Percentiles rank a stretch among this genome's conserved stretches.
phyloP scores from a whole-genome alignment of 2,329 filamentous ascomycete genomes.

The Colletotrichum musicola region DNA sequence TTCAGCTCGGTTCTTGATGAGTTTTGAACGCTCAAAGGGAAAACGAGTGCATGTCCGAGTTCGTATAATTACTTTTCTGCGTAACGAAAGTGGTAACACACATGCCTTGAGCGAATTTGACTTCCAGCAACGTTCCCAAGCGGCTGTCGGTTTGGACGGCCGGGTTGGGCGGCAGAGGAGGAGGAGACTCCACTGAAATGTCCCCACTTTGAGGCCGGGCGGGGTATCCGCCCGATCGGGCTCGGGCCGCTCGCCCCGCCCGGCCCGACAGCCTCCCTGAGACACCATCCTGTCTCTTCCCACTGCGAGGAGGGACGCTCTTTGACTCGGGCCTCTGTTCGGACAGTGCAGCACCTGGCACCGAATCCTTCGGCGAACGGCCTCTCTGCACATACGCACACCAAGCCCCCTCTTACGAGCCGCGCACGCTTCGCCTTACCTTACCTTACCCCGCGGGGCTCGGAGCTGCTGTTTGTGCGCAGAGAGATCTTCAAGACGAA shows the following conservation, averaged over 20 bases:
- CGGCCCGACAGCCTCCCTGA: constrained; percentile 36
- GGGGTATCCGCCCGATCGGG: constrained; percentile 27
- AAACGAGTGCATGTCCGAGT: background rate
- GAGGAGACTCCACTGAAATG: background rate
- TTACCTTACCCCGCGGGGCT: background rate
- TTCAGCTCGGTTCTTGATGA: background rate
- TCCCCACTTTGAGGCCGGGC: constrained; percentile 27
- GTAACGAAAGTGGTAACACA: background rate
- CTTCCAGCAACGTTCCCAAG: background rate
- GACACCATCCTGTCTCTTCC: constrained; percentile 25
- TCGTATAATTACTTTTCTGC: background rate
- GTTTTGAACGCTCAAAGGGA: background rate
- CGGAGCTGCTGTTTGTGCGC: constrained; percentile 7
- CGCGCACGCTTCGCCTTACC: background rate
- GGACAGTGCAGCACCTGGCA: constrained; percentile 14
- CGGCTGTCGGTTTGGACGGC: constrained; percentile 19
- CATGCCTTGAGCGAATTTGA: background rate
- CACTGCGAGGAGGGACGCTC: background rate
- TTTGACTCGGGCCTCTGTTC: constrained; percentile 1
- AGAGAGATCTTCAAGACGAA: constrained; percentile 2
- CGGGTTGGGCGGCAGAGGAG: constrained; percentile 22
- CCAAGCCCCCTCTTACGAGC: background rate
- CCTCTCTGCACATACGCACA: constrained; percentile 16
- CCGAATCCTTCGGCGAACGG: constrained; percentile 4
- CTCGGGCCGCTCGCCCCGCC: constrained; percentile 37